Evolutionary conservation across 1,284 basidiomycete species (phyloP).

Genomic region (Meira miltonrushii): DNA sequence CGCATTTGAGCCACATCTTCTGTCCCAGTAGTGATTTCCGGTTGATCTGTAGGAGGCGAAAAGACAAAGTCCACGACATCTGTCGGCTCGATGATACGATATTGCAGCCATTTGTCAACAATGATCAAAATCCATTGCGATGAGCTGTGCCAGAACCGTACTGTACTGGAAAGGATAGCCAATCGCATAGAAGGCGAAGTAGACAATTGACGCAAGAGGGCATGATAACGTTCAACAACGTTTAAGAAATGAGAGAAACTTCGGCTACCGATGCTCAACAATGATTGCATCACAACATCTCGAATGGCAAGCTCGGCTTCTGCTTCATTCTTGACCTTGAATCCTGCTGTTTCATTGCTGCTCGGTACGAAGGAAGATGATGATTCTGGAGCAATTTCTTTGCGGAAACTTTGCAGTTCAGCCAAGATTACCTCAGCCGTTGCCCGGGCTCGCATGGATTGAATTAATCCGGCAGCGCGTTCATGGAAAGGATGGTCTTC

Average conservation of each 20-base stretch:
- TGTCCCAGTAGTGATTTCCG: neutral
- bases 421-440: slow-evolving; percentile 69
- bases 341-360: slow-evolving; percentile 53
- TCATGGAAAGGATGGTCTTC: slow-evolving; percentile 70
- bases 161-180: slow-evolving; percentile 64
- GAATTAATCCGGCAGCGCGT: slow-evolving; percentile 72
- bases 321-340: slow-evolving; percentile 48
- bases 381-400: slow-evolving; percentile 20
- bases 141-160: slow-evolving; percentile 67
- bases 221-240: slow-evolving; percentile 90
- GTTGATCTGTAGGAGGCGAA: slow-evolving; percentile 34
- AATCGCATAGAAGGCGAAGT: slow-evolving; percentile 57
- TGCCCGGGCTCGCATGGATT: slow-evolving; percentile 69
- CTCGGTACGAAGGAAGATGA: slow-evolving; percentile 14
- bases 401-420: slow-evolving; percentile 62
- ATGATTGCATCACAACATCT: slow-evolving; percentile 78
- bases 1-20: slow-evolving; percentile 13
- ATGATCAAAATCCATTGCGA: slow-evolving; percentile 60
- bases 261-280: slow-evolving; percentile 83
- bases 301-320: slow-evolving; percentile 65
- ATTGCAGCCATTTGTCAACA: slow-evolving; percentile 96
- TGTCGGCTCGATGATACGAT: slow-evolving; percentile 88
- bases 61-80: slow-evolving; percentile 88
- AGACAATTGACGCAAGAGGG: slow-evolving; percentile 70
- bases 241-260: slow-evolving; percentile 98